These are phyloP conservation scores for Boletus tomentosulus DNA, from an alignment of 768 basidiomycete genomes.

Conservation along the genomic window DNA sequence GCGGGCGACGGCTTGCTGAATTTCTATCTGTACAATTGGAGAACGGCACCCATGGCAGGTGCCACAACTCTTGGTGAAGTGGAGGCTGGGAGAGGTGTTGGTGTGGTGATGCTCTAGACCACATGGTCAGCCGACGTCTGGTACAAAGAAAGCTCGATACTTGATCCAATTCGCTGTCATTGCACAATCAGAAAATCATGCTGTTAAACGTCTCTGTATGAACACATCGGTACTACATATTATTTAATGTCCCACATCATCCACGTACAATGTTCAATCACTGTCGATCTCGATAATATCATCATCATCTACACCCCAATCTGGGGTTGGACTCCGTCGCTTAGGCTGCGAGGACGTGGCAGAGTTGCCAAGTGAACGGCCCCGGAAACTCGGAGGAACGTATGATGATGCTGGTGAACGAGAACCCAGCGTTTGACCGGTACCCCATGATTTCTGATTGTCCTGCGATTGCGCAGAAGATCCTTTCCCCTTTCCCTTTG, in stretches of 20 bases:
- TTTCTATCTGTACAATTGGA: constrained; percentile 95
- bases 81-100: constrained; percentile 75
- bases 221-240: constrained; percentile 7
- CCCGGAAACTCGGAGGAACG: constrained; percentile 31
- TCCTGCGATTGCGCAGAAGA: constrained; percentile 32
- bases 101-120: constrained; percentile 86
- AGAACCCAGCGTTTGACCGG: constrained; percentile 50
- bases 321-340: constrained; percentile 65
- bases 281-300: constrained; percentile 84
- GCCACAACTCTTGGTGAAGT: constrained; percentile 45
- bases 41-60: constrained; percentile 76
- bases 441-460: constrained; percentile 37
- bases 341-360: constrained; percentile 39
- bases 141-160: neutral
- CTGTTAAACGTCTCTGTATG: neutral
- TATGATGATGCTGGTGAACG: constrained; percentile 16
- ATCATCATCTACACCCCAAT: constrained; percentile 82
- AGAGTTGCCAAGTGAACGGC: constrained; percentile 43
- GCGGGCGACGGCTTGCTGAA: constrained; percentile 87
- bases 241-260: neutral
- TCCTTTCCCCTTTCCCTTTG: constrained; percentile 54
- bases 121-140: neutral
- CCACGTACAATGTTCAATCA: constrained; percentile 41
- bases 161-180: neutral
- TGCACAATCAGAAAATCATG: neutral